Evolutionary conservation across 192 early-diverging fungal genomes (phyloP).

Genomic region (Neocallimastix lanati): DNA sequence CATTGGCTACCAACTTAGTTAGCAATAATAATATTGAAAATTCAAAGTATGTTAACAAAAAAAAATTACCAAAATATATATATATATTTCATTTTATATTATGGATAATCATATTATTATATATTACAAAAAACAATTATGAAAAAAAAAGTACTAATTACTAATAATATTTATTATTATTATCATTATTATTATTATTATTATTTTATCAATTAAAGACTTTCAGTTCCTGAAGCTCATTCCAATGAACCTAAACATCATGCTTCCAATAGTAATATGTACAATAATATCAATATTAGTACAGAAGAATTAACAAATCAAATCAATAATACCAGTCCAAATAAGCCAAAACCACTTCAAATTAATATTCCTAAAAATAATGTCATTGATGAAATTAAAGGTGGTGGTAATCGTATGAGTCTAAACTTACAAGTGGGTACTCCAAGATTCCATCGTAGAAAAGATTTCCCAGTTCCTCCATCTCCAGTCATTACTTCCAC

Average conservation of each 20-base stretch:
- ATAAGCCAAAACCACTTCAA: not conserved
- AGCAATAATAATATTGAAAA: not conserved
- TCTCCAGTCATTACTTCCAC: constrained; percentile 14
- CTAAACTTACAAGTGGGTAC: constrained; percentile 6
- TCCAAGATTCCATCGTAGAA: constrained; percentile 18
- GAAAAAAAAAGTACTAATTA: no score
- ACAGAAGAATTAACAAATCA: not conserved
- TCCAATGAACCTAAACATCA: not conserved
- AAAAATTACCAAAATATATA: no score
- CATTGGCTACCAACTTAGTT: constrained; percentile 7
- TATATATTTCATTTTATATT: no score
- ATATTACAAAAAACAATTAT: no score
- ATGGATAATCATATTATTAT: no score
- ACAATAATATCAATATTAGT: not conserved
- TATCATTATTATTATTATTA: not conserved
- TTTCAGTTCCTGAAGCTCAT: not conserved
- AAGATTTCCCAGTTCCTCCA: constrained; percentile 5
- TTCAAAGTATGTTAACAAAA: not conserved
- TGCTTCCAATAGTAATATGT: not conserved
- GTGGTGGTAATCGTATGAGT: not conserved
- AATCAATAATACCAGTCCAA: not conserved
- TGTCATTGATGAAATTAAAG: not conserved
- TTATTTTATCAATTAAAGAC: not conserved
- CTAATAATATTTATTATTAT: constrained; percentile 9
- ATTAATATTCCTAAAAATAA: not conserved